Base-by-base conservation (phyloP, 208 protist species). In the Borovskyia barvae region DNA sequence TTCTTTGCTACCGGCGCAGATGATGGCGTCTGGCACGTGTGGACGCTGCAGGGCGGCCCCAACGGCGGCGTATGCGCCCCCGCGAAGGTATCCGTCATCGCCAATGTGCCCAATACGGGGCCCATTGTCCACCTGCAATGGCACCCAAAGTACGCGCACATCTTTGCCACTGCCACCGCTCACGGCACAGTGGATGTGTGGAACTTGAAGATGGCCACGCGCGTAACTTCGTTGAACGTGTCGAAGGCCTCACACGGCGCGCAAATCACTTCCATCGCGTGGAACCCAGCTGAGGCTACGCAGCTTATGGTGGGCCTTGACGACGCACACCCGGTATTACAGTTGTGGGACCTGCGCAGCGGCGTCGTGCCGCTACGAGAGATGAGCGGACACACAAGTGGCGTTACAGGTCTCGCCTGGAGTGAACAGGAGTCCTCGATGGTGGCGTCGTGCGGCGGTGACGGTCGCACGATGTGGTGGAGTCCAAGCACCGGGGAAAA, bases 281-380 rank as follows among this genome's bases (percentile, higher is more conserved):
- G 98, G 97, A 88, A 98, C 75, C 98, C 98, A 32, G 82, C 85
- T 15, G 82, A 84, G 42, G 80, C 94, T 9, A 97, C 93, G 41
- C 84, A 95, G 45, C 70, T 99, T 19, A 79, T 95, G 7, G 92
- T 97, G 17, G 97, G 94, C 6, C 91, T 91, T 9, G 97, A 98
- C 41, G 50, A 98, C 55, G 57, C 63, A 1, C 59, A 73, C 46
- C 96, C 97, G 45, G 82, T 97, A 15, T 77, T 99, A 51, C 96
- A 98, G 66, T 65, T 98, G 39, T 99, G 98, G 98, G 97, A 99
- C 72, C 72, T 99, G 3, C 83, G 92, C 57, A 98, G 97, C 41
- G 80, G 92, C 12, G 84, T 94, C 53, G 60, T 86, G 19, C 97
- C 98, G 14, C 56, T 95, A 37, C 66, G 54, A 4, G 82, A 92